Base-by-base conservation (phyloP, 306 rosid species). In the Sesbania bispinosa region DNA sequence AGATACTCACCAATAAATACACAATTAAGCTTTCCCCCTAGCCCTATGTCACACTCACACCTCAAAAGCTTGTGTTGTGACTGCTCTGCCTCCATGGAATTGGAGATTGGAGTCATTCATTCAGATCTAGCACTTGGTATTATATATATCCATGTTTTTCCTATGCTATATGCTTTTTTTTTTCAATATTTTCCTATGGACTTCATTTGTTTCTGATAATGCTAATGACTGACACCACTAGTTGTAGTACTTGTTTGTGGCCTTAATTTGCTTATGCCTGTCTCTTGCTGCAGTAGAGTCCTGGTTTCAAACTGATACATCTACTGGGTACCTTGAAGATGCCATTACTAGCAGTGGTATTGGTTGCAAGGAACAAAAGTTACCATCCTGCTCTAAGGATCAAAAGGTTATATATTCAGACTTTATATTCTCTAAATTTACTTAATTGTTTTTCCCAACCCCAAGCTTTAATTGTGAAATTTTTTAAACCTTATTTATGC, bases 281-380 rank as follows among this genome's bases (percentile, higher is more conserved):
- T 2, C 18, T 21, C 2, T 51, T 27, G 10, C 45, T 53, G 36
- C 60, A 39, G 16, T 45, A 62, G 77, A 78, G n/a, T 7, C 51
- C 16, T 38, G 66, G 77, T 69, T 68, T 50, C 67, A 52, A 15
- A 48, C 51, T 59, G 71, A 68, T 46, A 13, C 67, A 20, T 62
- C 81, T 2, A 27, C 30, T 52, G 77, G 77, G 51, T 69, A 77
- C 43, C 77, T 77, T 45, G 74, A 71, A 71, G 78, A 71, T 71
- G 82, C 19, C 54, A 63, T 78, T 33, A 29, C 62, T 23, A 62
- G 47, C 29, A 43, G 20, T 68, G 52, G n/a, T 20, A 39, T 24
- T 33, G 1, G 32, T 74, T 16, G 38, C 43, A 52, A 30, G 60
- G 41, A 70, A 20, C 72, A 39, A 38, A 48, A 69, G 35, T 51